Conservation (phyloP, 2,329 filamentous ascomycete genomes). For the Rhytidhysteron rufulum region DNA sequence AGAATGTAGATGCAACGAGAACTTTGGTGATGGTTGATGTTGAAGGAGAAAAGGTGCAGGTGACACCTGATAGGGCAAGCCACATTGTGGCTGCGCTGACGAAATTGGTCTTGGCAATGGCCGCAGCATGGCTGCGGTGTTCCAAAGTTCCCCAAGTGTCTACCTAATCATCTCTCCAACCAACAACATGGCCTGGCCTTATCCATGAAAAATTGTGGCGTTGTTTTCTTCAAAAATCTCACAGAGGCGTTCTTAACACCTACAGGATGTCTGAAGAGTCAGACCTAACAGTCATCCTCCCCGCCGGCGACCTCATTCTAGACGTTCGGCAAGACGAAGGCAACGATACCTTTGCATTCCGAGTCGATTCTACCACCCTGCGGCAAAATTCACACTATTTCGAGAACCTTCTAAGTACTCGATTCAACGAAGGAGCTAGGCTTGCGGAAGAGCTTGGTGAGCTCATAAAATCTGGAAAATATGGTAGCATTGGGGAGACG, state of each 20-base stretch:
- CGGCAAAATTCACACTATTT: constrained; percentile 67
- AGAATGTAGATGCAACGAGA: too few species aligned
- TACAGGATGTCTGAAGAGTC: constrained; percentile 21
- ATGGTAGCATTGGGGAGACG: constrained; percentile 49
- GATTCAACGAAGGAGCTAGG: constrained; percentile 60
- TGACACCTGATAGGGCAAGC: too few species aligned
- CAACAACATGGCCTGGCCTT: constrained; percentile 47
- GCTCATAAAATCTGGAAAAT: constrained; percentile 43
- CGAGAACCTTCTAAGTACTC: constrained; percentile 60
- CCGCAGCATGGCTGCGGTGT: too few species aligned
- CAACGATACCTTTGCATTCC: constrained; percentile 54
- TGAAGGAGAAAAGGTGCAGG: too few species aligned
- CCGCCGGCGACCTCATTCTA: constrained; percentile 62
- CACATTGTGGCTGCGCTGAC: too few species aligned
- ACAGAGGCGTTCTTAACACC: constrained; percentile 4
- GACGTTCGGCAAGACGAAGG: constrained; percentile 63
- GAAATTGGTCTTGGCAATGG: too few species aligned
- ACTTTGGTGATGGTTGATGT: too few species aligned
- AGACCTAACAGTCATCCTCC: constrained; percentile 49
- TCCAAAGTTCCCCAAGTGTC: background rate
- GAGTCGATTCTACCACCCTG: constrained; percentile 57
- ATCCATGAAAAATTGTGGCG: constrained; percentile 47
- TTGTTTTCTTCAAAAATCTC: too few species aligned
- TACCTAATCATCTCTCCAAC: background rate
- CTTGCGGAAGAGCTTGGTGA: constrained; percentile 51